A percentile compares a stretch with the other conserved stretches of the same genome.
Conservation (phyloP, 208 protist genomes). For the Leishmania arabica region DNA sequence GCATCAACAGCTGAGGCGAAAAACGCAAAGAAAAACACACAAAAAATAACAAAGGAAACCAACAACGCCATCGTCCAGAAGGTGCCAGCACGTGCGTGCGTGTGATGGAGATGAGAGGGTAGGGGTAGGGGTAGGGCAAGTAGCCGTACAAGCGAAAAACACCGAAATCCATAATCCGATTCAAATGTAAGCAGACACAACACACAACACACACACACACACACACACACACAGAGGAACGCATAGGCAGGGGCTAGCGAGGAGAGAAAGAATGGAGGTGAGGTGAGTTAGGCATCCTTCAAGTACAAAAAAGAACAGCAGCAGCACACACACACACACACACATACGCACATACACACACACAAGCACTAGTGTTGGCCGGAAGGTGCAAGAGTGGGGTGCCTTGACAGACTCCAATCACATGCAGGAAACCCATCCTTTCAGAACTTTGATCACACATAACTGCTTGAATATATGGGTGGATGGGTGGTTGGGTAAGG, state of each 20-base stretch:
- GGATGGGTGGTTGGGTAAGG: neutral
- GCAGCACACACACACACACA: too few species aligned
- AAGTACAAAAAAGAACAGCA: neutral
- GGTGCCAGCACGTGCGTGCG: neutral
- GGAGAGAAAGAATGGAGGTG: neutral
- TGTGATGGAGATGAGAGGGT: neutral
- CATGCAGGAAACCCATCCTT: neutral
- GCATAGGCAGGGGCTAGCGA: neutral
- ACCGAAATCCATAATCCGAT: neutral
- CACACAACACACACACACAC: slow-evolving; percentile 14
- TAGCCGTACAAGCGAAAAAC: neutral
- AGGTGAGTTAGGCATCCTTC: neutral
- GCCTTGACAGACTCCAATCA: neutral
- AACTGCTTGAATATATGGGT: neutral
- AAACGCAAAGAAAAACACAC: neutral
- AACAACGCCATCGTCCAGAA: too few species aligned
- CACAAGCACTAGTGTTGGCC: neutral
- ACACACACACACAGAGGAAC: neutral
- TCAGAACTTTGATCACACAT: neutral
- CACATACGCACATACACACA: too few species aligned
- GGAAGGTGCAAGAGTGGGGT: neutral
- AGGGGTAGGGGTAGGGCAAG: neutral
- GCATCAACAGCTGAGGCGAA: too few species aligned
- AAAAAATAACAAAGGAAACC: neutral
- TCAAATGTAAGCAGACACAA: neutral